Base-by-base conservation (phyloP, 371 early-diverging fungal species). In the Basidiobolus meristosporus region DNA sequence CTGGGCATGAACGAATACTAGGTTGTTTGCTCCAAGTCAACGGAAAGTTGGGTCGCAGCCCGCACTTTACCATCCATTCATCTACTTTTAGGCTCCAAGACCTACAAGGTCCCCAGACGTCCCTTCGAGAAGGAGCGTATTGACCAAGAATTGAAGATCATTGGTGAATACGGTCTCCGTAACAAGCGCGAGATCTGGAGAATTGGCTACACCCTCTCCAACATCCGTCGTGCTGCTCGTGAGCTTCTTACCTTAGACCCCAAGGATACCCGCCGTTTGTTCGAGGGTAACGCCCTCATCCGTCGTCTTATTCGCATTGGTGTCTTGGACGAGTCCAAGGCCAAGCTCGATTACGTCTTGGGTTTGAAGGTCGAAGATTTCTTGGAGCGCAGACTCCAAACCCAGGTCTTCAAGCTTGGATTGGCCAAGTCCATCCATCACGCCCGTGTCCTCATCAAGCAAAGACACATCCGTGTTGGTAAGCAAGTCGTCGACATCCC, bases 151-250 rank as follows among this genome's bases (percentile, higher is more conserved):
- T 73, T 98, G 61, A 91, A 95, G 79, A 77, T 98, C 51, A 76
- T 87, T 56, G 99, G 99, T 50, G 89, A 88, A 57, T 98, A 86
- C 74, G 99, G 99, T 67, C 86, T 99, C 59, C 82, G 88, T 61
- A 96, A 93, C 90, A 99, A 99, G 89, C 86, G 84, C 57, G 98
- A 99, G 74, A 91, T 98, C 69, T 97, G 95, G 89, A 84, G 96
- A 57, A 82, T 95, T 45, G 87, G 91, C 44, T 83, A 81, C 62
- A 88, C 90, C 46, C 79, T 95, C 52, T 90, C 96, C 71, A 90
- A 95, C 75, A 91, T 98, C 60, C 98, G 98, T 74, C 90, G 91
- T 83, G 91, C 98, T 57, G 99, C 99, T 57, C 92, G 97, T 89
- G 96, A 95, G 67, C 82, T 99, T 50, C 78, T 99, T 51, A 99